These are phyloP conservation scores for Oenanthe sinensis DNA, from an alignment of 129 eudicot species.

Conservation along the genomic window DNA sequence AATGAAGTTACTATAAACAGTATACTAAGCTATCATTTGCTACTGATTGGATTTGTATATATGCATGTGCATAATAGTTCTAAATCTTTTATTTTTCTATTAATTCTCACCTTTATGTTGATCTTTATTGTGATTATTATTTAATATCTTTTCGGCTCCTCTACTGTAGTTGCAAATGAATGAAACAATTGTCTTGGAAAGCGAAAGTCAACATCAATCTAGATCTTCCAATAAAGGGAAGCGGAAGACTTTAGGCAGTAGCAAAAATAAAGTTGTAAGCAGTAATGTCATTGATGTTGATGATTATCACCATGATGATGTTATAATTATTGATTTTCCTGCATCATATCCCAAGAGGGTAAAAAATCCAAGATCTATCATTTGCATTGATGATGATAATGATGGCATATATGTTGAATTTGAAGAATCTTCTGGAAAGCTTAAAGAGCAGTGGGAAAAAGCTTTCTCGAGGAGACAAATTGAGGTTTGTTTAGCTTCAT, in stretches of 20 bases:
- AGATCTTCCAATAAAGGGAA: neutral
- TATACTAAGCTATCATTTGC: neutral
- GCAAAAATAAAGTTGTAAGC: neutral
- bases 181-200: neutral
- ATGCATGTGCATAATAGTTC: neutral
- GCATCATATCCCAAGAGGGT: conserved; percentile 15
- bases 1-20: neutral
- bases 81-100: neutral
- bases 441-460: conserved; percentile 76
- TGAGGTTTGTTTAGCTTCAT: neutral
- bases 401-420: conserved; percentile 35
- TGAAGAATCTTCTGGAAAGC: conserved; percentile 48
- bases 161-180: neutral
- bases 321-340: conserved; percentile 42
- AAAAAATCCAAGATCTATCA: conserved; percentile 24
- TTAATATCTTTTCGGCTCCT: neutral
- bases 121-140: neutral
- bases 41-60: neutral
- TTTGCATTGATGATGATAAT: conserved; percentile 17
- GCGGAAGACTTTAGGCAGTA: neutral
- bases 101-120: neutral
- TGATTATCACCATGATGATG: conserved; percentile 31
- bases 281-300: conserved; percentile 47
- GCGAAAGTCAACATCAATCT: neutral
- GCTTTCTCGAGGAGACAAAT: conserved; percentile 46